Evolutionary conservation across 1,139 yeast genomes (phyloP), one percentile per base, ranked within the genome.

Genomic region (Kodamaea ohmeri): DNA sequence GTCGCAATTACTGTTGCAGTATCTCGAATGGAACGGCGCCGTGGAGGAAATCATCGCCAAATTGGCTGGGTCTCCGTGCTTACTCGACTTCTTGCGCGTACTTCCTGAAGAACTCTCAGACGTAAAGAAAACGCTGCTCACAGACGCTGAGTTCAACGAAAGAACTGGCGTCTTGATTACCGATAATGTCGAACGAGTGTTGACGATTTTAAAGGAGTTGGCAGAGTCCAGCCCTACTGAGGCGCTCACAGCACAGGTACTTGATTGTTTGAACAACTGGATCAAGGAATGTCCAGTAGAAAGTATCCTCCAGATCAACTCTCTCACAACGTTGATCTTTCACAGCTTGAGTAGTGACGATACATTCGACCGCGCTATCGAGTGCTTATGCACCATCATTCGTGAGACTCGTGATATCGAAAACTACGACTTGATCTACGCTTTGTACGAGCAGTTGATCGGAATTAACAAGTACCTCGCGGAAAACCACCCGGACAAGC

Each of bases 61-160:
- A 30, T 65, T 86, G 45, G 76, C 78, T 9, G 44, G 51, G 17
- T 44, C 60, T 44, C 54, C 62, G 36, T 52, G 63, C 40, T 56
- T 86, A 35, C 67, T 94, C 45, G 95, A 87, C 53, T 89, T 90
- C 52, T 71, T 94, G 45, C 82, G 81, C 55, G 82, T 92, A 36
- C 66, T 94, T 41, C 98, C 99, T 0, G 97, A 94, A 58, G 98
- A 94, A 59, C 73, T 92, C 36, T 66, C 81, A 36, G 94, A 86
- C 49, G 79, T 81, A 32, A 83, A 84, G 48, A 81, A 82, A 43
- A 78, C 95, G 1, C 82, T 92, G 22, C 66, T 90, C 43, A 78
- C 90, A 3, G 95, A 86, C 54, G 92, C 83, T 28, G 95, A 90
- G 55, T 85, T 86, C 53, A 73, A 76, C 42, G 50, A 58, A 3